phyloP scores from a whole-genome alignment of 257 asterid genomes.

The Ligustrum vulgare region DNA sequence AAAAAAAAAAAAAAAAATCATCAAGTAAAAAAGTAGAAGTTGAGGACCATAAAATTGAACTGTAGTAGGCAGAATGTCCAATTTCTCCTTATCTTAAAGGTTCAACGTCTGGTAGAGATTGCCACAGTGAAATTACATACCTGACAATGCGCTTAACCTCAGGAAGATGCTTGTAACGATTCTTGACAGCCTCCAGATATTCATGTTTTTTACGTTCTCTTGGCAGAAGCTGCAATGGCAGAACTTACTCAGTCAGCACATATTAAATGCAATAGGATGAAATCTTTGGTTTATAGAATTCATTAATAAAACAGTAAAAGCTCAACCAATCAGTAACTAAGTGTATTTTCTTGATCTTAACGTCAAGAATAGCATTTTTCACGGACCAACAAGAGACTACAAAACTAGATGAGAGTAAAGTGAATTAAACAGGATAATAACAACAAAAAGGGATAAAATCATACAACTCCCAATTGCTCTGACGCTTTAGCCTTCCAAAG shows the following conservation, averaged over 20 bases:
- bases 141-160: conserved; percentile 92
- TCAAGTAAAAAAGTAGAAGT: neutral
- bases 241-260: conserved; percentile 20
- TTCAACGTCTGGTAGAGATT: neutral
- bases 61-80: neutral
- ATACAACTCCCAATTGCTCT: conserved; percentile 94
- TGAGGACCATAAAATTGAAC: neutral
- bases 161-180: conserved; percentile 89
- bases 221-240: conserved; percentile 67
- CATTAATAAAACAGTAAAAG: neutral
- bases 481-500: conserved; percentile 99
- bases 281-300: neutral
- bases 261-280: neutral
- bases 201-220: conserved; percentile 89
- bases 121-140: conserved; percentile 35
- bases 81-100: neutral
- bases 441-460: conserved; percentile 21
- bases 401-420: neutral
- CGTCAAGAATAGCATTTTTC: neutral
- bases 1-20: neutral
- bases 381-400: neutral
- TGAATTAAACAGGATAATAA: conserved; percentile 3
- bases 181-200: conserved; percentile 78
- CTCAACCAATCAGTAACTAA: neutral
- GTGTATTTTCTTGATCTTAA: neutral